Percentiles rank a stretch among this genome's conserved stretches.
Evolutionary conservation across 2,329 filamentous ascomycete genomes (phyloP).

Genomic region (Dothiorella sarmentorum): DNA sequence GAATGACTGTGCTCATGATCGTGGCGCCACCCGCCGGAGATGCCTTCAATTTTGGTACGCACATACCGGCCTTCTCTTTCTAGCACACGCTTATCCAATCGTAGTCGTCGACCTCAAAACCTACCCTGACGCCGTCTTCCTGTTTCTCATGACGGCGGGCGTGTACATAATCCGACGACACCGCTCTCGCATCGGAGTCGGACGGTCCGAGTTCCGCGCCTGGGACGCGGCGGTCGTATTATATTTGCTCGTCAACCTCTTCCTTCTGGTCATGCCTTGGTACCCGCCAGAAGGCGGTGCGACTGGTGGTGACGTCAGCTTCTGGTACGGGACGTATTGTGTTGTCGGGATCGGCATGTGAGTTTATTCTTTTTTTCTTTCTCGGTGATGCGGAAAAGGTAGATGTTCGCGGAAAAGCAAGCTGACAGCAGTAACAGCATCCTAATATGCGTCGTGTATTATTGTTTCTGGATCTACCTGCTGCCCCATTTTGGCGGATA

Average conservation of each 20-base stretch:
- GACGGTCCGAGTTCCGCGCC: conserved; percentile 59
- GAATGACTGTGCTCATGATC: conserved; percentile 66
- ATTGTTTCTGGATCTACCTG: conserved; percentile 29
- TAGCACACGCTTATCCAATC: conserved; percentile 21
- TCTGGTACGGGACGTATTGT: conserved; percentile 54
- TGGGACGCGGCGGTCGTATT: conserved; percentile 60
- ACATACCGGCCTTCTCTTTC: no score
- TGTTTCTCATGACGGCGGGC: conserved; percentile 56
- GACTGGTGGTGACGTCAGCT: conserved; percentile 21
- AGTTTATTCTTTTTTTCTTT: no score
- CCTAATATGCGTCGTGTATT: conserved; percentile 30
- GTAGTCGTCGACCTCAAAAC: conserved; percentile 66
- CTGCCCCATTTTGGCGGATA: conserved; percentile 27
- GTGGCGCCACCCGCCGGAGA: conserved; percentile 60
- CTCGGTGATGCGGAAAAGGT: no score
- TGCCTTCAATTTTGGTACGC: conserved; percentile 63
- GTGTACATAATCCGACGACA: conserved; percentile 59
- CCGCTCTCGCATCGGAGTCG: conserved; percentile 51
- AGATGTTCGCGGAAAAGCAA: no score
- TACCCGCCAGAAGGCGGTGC: conserved; percentile 35
- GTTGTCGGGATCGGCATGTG: conserved; percentile 52
- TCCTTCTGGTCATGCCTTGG: conserved; percentile 59
- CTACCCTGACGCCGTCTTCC: conserved; percentile 59
- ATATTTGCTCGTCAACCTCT: conserved; percentile 52
- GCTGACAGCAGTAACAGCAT: no score